Evolutionary conservation across 169 alveolate species (phyloP).

Genomic region (Eimeria zaria): DNA sequence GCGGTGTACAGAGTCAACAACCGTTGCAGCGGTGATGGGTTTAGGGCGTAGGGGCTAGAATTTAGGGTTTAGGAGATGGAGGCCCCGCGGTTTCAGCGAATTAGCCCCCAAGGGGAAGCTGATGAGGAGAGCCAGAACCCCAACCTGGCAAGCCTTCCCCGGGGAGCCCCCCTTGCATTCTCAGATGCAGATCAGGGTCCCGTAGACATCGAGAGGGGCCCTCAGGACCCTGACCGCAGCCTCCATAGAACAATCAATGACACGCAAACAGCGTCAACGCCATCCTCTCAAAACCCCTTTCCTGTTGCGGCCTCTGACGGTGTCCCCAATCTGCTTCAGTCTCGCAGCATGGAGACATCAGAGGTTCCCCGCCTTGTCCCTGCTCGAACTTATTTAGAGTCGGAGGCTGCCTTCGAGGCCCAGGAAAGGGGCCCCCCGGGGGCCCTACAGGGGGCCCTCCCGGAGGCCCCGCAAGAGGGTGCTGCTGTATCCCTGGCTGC

Average conservation of each 20-base stretch:
- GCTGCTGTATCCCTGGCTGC: not conserved
- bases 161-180: not conserved
- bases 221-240: slow-evolving; percentile 2
- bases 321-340: not conserved
- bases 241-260: not conserved
- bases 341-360: not conserved
- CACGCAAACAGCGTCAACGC: not conserved
- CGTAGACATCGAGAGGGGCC: slow-evolving; percentile 18
- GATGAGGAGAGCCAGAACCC: not conserved
- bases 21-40: not conserved
- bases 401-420: not conserved
- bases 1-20: not conserved
- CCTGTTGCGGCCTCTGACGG: not conserved
- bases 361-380: not conserved
- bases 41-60: slow-evolving; percentile 1
- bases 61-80: slow-evolving; percentile 12
- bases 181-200: not conserved
- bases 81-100: not conserved
- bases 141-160: not conserved
- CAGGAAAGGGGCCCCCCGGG: not conserved
- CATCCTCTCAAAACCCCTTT: not conserved
- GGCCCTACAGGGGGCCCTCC: not conserved
- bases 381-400: not conserved
- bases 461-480: not conserved
- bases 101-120: not conserved